phyloP scores from a whole-genome alignment of 768 basidiomycete species.

The Collybiopsis luxurians region DNA sequence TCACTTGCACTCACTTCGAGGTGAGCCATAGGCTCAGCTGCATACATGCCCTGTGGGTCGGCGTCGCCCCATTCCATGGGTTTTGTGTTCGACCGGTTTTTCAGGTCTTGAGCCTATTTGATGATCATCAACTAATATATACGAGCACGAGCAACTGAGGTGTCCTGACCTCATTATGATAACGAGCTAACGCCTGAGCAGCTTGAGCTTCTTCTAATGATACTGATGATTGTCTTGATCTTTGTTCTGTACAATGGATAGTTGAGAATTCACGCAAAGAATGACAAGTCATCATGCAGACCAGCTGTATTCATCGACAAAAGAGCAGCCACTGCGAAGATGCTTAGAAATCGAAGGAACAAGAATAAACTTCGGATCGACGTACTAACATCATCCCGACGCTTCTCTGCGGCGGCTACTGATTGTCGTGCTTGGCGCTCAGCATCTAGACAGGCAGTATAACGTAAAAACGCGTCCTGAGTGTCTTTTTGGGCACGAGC shows the following conservation, averaged over 20 bases:
- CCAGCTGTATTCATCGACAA: constrained; percentile 43
- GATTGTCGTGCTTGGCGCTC: constrained; percentile 67
- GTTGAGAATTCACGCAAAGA: constrained; percentile 11
- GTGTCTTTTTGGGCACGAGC: constrained; percentile 67
- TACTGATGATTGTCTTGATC: constrained; percentile 52
- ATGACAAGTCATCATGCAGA: constrained; percentile 12
- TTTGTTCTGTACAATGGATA: constrained; percentile 25
- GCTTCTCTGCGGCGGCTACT: constrained; percentile 62
- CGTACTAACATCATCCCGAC: constrained; percentile 64
- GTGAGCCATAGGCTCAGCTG: constrained; percentile 38
- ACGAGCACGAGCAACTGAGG: constrained; percentile 1
- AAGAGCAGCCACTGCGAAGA: constrained; percentile 40
- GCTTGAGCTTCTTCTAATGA: constrained; percentile 47
- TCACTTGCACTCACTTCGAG: constrained; percentile 36
- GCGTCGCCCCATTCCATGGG: constrained; percentile 45
- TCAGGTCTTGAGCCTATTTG: constrained; percentile 30
- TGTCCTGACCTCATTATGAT: constrained; percentile 38
- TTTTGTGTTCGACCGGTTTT: constrained; percentile 39
- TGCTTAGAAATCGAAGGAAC: constrained; percentile 15
- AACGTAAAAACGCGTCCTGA: constrained; percentile 67
- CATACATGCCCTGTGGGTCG: constrained; percentile 41
- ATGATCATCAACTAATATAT: not conserved
- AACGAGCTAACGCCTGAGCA: constrained; percentile 31
- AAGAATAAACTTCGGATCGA: constrained; percentile 8
- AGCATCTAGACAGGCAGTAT: constrained; percentile 65